phyloP scores from a whole-genome alignment of 2,329 filamentous ascomycete species.

The Aureobasidium sp. region DNA sequence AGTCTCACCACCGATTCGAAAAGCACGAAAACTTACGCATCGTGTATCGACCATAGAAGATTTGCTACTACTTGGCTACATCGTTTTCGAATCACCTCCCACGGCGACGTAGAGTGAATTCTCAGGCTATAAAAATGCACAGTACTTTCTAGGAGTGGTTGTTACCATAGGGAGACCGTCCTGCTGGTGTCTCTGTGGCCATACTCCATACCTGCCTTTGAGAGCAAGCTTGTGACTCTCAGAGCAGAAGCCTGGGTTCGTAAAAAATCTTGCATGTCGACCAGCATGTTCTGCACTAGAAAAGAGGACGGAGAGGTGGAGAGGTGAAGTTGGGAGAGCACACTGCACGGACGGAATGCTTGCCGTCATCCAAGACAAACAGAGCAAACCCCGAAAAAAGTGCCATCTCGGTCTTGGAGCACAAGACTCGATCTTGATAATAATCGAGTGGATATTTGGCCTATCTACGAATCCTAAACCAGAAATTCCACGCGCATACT shows the following conservation, averaged over 20 bases:
- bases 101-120: no score
- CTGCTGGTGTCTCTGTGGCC: no score
- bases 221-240: background rate
- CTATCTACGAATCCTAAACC: background rate
- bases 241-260: background rate
- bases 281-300: background rate
- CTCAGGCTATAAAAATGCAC: no score
- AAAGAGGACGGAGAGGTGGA: background rate
- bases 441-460: background rate
- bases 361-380: slow-evolving; percentile 2
- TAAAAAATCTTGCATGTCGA: background rate
- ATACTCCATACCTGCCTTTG: no score
- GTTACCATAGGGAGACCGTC: no score
- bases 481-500: no score
- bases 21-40: background rate
- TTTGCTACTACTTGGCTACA: background rate
- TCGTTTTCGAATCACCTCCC: no score
- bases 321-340: background rate
- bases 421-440: background rate
- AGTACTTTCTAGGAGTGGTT: no score
- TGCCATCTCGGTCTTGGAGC: background rate
- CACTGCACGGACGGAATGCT: background rate
- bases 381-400: slow-evolving; percentile 7
- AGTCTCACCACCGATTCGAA: background rate
- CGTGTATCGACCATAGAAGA: background rate